These are phyloP conservation scores for Isabelozyma gotoi DNA, from an alignment of 805 yeast species.

Conservation along the genomic window DNA sequence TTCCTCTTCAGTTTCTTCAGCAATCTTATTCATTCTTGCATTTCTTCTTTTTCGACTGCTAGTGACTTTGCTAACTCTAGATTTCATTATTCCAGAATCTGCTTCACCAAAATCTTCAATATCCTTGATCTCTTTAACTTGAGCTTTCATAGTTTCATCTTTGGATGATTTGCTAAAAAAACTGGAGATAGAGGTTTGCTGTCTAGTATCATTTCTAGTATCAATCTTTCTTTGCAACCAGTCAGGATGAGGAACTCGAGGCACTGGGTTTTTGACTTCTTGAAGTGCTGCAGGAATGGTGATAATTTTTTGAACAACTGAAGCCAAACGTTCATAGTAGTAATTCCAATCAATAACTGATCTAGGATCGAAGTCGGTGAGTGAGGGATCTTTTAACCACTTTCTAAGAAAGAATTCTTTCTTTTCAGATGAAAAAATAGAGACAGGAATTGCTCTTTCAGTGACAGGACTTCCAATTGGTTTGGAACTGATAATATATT, in stretches of 20 bases:
- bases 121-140: slow-evolving; percentile 55
- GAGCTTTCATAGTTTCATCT: slow-evolving; percentile 36
- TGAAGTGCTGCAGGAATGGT: slow-evolving; percentile 98
- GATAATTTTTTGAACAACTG: slow-evolving; percentile 91
- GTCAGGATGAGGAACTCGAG: slow-evolving; percentile 89
- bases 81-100: slow-evolving; percentile 22
- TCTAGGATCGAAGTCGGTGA: slow-evolving; percentile 84
- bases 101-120: slow-evolving; percentile 69
- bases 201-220: slow-evolving; percentile 60
- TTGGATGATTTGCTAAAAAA: slow-evolving; percentile 53
- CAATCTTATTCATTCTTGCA: slow-evolving; percentile 14
- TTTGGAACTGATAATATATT: slow-evolving; percentile 81
- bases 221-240: slow-evolving; percentile 77
- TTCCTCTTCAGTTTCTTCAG: slow-evolving; percentile 42
- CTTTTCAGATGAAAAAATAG: slow-evolving; percentile 88
- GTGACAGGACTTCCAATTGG: slow-evolving; percentile 90
- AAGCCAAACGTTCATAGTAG: slow-evolving; percentile 85
- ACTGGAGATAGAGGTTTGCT: slow-evolving; percentile 63
- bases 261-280: slow-evolving; percentile 85
- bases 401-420: slow-evolving; percentile 74
- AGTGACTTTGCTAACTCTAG: slow-evolving; percentile 46
- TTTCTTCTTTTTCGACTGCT: slow-evolving; percentile 43
- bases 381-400: slow-evolving; percentile 80
- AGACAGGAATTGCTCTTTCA: slow-evolving; percentile 95
- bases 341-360: slow-evolving; percentile 91